Conservation (phyloP, 2,329 filamentous ascomycete genomes). For the Colletotrichum spaethianum region DNA sequence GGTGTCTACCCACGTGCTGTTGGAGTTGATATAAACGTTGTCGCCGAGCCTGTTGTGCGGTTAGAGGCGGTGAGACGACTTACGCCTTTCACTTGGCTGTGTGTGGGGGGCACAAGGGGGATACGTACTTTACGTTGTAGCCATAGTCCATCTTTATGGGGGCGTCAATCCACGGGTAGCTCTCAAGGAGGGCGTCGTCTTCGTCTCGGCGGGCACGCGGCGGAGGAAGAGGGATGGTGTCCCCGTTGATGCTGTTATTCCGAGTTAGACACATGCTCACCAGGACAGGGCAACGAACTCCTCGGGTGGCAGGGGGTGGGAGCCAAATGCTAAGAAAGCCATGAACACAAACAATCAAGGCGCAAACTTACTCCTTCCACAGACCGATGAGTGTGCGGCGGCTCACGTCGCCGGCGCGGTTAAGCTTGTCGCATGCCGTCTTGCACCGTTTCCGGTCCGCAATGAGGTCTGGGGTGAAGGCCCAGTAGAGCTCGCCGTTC, state of each 20-base stretch:
- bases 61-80: background rate
- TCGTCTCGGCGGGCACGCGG: constrained; percentile 68
- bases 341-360: background rate
- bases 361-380: constrained; percentile 76
- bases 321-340: background rate
- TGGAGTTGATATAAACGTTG: constrained; percentile 81
- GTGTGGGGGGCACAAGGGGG: background rate
- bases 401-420: constrained; percentile 70
- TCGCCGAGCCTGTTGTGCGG: constrained; percentile 68
- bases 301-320: background rate
- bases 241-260: constrained; percentile 69
- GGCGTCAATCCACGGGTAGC: constrained; percentile 78
- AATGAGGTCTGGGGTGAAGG: constrained; percentile 78
- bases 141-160: constrained; percentile 85
- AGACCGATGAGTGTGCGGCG: constrained; percentile 76
- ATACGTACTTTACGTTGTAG: constrained; percentile 73
- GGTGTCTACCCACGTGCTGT: constrained; percentile 84
- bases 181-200: constrained; percentile 75
- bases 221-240: constrained; percentile 75
- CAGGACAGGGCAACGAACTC: background rate
- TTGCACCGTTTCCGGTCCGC: constrained; percentile 75
- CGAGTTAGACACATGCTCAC: constrained; percentile 16
- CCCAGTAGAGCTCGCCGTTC: constrained; percentile 79
- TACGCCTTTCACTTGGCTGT: background rate
- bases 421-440: constrained; percentile 74